phyloP scores from a whole-genome alignment of 805 yeast genomes.

The Candida quercuum region DNA sequence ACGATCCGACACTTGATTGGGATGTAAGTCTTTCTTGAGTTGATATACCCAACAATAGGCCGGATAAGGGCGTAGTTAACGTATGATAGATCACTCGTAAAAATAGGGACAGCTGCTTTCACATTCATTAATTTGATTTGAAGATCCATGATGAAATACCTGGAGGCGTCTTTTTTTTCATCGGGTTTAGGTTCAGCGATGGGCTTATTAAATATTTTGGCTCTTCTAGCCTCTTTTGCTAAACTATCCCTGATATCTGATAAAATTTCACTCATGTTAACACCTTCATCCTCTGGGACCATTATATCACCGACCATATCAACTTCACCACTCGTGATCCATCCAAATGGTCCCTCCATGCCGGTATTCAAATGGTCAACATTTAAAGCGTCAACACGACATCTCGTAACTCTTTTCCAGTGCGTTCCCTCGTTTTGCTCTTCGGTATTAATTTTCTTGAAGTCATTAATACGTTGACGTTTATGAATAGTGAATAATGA shows the following conservation, averaged over 20 bases:
- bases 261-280: constrained; percentile 43
- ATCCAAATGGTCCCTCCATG: constrained; percentile 90
- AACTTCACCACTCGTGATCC: constrained; percentile 91
- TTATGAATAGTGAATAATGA: constrained; percentile 89
- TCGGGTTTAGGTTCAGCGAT: constrained; percentile 1
- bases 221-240: constrained; percentile 42
- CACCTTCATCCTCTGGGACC: constrained; percentile 63
- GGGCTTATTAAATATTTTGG: constrained; percentile 16
- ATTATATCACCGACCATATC: constrained; percentile 90
- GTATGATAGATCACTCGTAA: constrained; percentile 83
- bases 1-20: constrained; percentile 81
- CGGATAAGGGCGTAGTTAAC: constrained; percentile 86
- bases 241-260: constrained; percentile 41
- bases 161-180: constrained; percentile 31
- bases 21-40: constrained; percentile 82
- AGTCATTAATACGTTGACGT: constrained; percentile 54
- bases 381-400: constrained; percentile 78
- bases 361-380: constrained; percentile 90
- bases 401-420: constrained; percentile 64
- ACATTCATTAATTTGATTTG: constrained; percentile 79
- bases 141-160: constrained; percentile 72
- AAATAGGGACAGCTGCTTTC: constrained; percentile 83
- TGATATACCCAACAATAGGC: constrained; percentile 94
- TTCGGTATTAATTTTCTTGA: constrained; percentile 21
- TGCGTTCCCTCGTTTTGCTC: constrained; percentile 26